These are phyloP conservation scores for Lotus japonicus DNA, from an alignment of 306 rosid genomes.

Conservation along the genomic window DNA sequence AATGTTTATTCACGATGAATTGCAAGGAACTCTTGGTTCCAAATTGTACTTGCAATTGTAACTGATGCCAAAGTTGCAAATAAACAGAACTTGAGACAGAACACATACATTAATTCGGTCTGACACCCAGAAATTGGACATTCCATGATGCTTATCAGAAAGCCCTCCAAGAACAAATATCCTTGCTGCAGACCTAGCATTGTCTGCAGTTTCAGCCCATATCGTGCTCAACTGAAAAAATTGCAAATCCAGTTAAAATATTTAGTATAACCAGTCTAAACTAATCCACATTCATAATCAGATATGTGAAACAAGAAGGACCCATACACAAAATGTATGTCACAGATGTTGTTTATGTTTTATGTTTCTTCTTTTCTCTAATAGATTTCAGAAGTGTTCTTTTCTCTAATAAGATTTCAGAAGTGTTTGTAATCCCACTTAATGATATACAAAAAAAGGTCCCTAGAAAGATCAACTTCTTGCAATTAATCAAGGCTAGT, in stretches of 20 bases:
- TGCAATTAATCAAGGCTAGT: neutral
- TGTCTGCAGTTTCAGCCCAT: slow-evolving; percentile 98
- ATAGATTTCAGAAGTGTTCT: neutral
- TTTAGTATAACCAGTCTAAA: neutral
- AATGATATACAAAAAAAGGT: neutral
- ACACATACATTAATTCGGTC: slow-evolving; percentile 77
- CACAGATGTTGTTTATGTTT: neutral
- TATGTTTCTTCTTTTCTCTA: neutral
- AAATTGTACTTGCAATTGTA: neutral
- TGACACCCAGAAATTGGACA: slow-evolving; percentile 72
- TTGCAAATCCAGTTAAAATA: slow-evolving; percentile 14
- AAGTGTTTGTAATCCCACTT: neutral
- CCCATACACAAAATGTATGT: too few relatives aligned
- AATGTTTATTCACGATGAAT: neutral
- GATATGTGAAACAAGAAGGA: neutral
- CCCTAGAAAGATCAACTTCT: neutral
- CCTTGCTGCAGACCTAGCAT: slow-evolving; percentile 91
- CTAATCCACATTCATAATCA: neutral
- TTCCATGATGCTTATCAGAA: slow-evolving; percentile 73
- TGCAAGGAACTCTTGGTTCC: neutral
- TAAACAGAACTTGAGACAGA: slow-evolving; percentile 14
- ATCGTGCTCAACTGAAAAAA: slow-evolving; percentile 83
- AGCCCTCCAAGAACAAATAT: slow-evolving; percentile 88
- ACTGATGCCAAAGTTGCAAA: neutral
- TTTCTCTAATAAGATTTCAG: neutral